Evolutionary conservation across 129 eudicot species (phyloP), one percentile per base, ranked within the genome.

Genomic region (Lactuca saligna): DNA sequence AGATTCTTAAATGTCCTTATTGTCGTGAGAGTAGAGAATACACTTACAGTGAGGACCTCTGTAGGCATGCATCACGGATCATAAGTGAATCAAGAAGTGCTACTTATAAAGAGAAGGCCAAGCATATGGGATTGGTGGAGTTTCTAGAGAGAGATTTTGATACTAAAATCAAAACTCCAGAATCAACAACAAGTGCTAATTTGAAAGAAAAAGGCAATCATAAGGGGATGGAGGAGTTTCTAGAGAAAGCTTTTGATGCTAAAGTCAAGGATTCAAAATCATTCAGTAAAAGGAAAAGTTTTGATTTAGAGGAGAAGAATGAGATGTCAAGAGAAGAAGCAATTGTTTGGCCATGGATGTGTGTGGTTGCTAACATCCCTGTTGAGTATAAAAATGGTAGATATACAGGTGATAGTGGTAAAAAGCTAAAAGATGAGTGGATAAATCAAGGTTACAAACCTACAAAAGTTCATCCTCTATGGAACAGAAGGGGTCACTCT

Each of bases 271-370:
- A 32, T 62, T 20, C 33, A 7, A 56, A 77, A 50, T 62, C 76
- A 54, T 13, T 69, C 2, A 5, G 25, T 32, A 29, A 6, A 39
- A 53, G 44, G 6, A 7, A 31, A 75, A 53, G 1, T 13, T 34
- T 44, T 3, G 4, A 38, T 8, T 69, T 42, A 32, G 51, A 39
- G 33, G 17, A 71, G 33, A 51, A 71, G 1, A 17, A 11, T 49
- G 51, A 44, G n/a, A 44, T 20, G 38, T 4, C 6, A 4, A 39
- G 61, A 4, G 89, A 83, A 9, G 90, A 89, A 65, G 85, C n/a
- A 32, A 31, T 77, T 54, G 96, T 89, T 65, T 82, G 77, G 78
- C 96, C 96, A 61, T 89, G 90, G 90, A 84, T 83, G 90, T 90
- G 73, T 5, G 71, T 89, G 17, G 79, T 89, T 33, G 93, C 88